Base-by-base conservation (phyloP, 306 rosid genomes). In the Senna siamea region DNA sequence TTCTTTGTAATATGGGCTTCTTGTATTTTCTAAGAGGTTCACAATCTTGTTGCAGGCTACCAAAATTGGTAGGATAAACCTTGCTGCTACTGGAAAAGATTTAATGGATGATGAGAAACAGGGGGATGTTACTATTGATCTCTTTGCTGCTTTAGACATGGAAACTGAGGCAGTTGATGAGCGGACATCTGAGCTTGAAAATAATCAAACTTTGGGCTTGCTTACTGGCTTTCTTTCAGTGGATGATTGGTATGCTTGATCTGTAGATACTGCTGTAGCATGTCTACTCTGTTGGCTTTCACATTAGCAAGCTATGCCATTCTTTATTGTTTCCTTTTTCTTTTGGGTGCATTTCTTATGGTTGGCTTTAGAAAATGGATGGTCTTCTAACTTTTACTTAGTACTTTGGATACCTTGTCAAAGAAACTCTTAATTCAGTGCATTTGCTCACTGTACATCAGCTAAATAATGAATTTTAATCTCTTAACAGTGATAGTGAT, bases 51-150 rank as follows among this genome's bases (percentile, higher is more conserved):
- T 67, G 48, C 95, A 94, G 98, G 98, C 96, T 53, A 94, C 79
- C 71, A 94, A 90, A 82, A 94, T 91, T 70, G 98, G 98, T 51
- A 89, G 85, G 85, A 94, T 94, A 87, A 94, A 94, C 70, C 98
- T 94, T 76, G 97, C 98, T 66, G 96, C 97, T 35, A 94, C 90
- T 9, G 98, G 98, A 60, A 94, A 94, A 79, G 98, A 94, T 83
- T 81, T 94, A 37, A 94, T 94, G 98, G 98, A 94, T 78, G 98
- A 94, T 18, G 98, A 91, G 84, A 94, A 94, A 82, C 96, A 65
- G 66, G 98, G 97, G 75, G 98, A 94, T 59, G 93, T 91, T 75
- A 87, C 85, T 9, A 82, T 91, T 80, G 96, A 94, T 82, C 96
- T 94, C 37, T 94, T 94, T 80, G 62, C 96, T 32, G 88, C 96